phyloP scores from a whole-genome alignment of 495 filamentous ascomycete genomes.

The Hypoxylon fuscum region DNA sequence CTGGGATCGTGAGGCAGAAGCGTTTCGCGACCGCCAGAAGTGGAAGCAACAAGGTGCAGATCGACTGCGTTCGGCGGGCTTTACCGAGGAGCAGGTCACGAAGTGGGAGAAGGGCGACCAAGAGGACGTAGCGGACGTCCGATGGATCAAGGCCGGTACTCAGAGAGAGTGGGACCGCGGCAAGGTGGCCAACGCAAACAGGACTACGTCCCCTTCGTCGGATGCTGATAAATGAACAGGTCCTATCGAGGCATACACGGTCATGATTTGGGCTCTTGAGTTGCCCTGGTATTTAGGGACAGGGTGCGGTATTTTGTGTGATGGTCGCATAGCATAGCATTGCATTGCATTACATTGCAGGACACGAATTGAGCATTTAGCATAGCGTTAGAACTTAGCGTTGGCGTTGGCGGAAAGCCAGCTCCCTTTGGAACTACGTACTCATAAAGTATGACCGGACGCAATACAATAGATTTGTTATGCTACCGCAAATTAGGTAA shows the following conservation, averaged over 20 bases:
- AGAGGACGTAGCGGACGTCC: conserved; percentile 73
- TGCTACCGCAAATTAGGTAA: neutral
- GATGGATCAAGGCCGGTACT: conserved; percentile 81
- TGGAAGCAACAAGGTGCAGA: conserved; percentile 85
- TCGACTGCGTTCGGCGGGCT: conserved; percentile 78
- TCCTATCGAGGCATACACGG: neutral
- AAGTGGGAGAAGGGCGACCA: conserved; percentile 79
- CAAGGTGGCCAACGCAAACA: conserved; percentile 76
- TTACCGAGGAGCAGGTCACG: conserved; percentile 77
- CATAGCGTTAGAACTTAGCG: no score
- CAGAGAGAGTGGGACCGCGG: conserved; percentile 92
- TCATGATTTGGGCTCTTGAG: neutral
- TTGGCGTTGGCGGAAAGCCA: conserved; percentile 17
- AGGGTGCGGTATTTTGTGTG: conserved; percentile 1
- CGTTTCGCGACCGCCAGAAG: conserved; percentile 78
- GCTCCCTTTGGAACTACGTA: neutral
- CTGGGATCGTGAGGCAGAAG: conserved; percentile 87
- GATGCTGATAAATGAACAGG: conserved; percentile 1
- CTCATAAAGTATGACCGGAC: neutral
- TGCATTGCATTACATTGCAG: conserved; percentile 15
- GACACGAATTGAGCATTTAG: neutral
- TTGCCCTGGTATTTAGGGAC: neutral
- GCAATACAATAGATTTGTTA: neutral
- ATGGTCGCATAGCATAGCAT: conserved; percentile 13
- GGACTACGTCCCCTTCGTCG: conserved; percentile 33